phyloP scores from a whole-genome alignment of 768 basidiomycete species.

The Candolleomyces efflorescens region DNA sequence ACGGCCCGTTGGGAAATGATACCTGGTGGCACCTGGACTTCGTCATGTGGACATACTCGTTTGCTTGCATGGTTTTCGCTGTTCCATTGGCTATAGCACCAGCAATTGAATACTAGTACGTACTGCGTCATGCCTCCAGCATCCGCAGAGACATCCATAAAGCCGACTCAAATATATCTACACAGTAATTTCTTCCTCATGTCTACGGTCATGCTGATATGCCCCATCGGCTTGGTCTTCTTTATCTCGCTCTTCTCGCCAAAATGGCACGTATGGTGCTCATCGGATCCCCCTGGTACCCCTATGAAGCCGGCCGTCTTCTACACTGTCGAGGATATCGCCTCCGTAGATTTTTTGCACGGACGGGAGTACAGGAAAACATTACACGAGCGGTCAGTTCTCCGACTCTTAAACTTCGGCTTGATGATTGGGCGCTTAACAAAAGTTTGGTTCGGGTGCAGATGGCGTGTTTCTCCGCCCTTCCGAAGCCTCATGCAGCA shows the following conservation, averaged over 20 bases:
- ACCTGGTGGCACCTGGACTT: slow-evolving; percentile 29
- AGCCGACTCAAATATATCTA: neutral
- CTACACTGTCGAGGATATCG: slow-evolving; percentile 28
- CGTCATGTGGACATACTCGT: slow-evolving; percentile 28
- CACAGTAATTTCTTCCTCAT: slow-evolving; percentile 26
- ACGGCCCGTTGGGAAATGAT: slow-evolving; percentile 24
- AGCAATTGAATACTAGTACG: slow-evolving; percentile 20
- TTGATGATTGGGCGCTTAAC: no score
- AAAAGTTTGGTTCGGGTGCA: neutral
- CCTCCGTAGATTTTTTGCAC: slow-evolving; percentile 25
- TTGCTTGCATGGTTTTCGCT: slow-evolving; percentile 24
- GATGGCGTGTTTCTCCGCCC: slow-evolving; percentile 21
- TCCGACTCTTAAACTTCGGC: neutral
- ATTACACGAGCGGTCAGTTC: slow-evolving; percentile 20
- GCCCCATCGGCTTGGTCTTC: slow-evolving; percentile 23
- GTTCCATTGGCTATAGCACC: slow-evolving; percentile 26
- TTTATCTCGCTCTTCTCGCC: slow-evolving; percentile 22
- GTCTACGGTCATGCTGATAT: slow-evolving; percentile 28
- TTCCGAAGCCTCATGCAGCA: slow-evolving; percentile 23
- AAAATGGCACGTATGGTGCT: slow-evolving; percentile 21
- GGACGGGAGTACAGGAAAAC: slow-evolving; percentile 21
- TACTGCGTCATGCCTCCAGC: neutral
- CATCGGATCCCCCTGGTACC: slow-evolving; percentile 23
- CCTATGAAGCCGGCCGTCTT: slow-evolving; percentile 28
- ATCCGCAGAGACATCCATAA: neutral